Evolutionary conservation across 2,329 filamentous ascomycete species (phyloP).

Genomic region (Fusarium papillatum): DNA sequence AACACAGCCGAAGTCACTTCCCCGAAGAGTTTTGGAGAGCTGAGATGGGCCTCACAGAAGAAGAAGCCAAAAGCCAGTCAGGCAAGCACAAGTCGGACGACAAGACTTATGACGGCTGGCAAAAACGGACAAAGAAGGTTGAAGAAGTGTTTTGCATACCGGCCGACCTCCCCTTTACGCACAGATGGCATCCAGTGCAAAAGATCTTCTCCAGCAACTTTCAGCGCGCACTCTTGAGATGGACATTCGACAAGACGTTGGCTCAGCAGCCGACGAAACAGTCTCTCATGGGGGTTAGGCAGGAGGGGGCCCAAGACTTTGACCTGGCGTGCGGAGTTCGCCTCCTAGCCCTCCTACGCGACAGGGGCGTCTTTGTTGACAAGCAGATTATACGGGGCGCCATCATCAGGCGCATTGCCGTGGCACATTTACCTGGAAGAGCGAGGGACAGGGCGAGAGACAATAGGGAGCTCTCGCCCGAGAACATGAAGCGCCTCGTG

Average conservation of each 20-base stretch:
- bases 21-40: constrained; percentile 40
- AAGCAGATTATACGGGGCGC: constrained; percentile 46
- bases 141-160: constrained; percentile 44
- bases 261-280: constrained; percentile 33
- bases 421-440: constrained; percentile 46
- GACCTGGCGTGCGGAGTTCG: constrained; percentile 54
- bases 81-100: neutral
- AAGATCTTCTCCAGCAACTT: constrained; percentile 58
- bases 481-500: constrained; percentile 48
- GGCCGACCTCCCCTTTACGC: constrained; percentile 56
- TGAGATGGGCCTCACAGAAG: constrained; percentile 33
- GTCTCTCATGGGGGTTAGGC: constrained; percentile 21
- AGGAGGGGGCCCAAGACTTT: constrained; percentile 38
- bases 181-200: constrained; percentile 61
- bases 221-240: constrained; percentile 57
- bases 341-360: constrained; percentile 50
- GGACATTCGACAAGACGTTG: constrained; percentile 58
- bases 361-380: constrained; percentile 53
- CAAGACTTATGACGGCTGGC: neutral
- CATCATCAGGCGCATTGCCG: constrained; percentile 46
- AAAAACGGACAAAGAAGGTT: neutral
- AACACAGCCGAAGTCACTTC: constrained; percentile 29
- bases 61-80: neutral
- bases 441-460: constrained; percentile 47
- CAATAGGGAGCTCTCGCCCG: constrained; percentile 45